Conservation (phyloP, 2,329 filamentous ascomycete genomes). For the Epichloe aotearoae region DNA sequence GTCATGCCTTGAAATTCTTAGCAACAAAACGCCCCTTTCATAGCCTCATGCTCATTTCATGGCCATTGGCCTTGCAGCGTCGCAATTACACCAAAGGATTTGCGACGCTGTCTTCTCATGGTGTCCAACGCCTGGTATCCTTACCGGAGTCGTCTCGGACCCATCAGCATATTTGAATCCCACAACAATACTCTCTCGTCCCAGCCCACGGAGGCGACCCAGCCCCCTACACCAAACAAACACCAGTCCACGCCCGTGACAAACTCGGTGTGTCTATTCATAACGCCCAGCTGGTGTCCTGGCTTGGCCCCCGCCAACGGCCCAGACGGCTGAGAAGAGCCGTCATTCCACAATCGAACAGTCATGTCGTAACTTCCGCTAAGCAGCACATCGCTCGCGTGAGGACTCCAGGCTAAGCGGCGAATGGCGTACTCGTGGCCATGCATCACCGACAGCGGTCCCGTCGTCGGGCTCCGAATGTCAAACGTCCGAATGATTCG, state of each 20-base stretch:
- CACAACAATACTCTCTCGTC: conserved; percentile 84
- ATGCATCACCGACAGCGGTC: conserved; percentile 59
- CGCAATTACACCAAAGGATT: too few relatives aligned
- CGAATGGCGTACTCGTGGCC: conserved; percentile 89
- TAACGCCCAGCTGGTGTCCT: conserved; percentile 66
- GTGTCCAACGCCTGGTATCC: not conserved
- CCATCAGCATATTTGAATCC: conserved; percentile 56
- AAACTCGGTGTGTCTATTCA: conserved; percentile 93
- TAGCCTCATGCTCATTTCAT: not conserved
- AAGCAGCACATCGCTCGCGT: conserved; percentile 75
- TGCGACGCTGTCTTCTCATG: not conserved
- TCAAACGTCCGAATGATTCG: conserved; percentile 81
- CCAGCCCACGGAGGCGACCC: conserved; percentile 92
- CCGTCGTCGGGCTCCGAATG: conserved; percentile 59
- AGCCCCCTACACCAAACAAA: conserved; percentile 85
- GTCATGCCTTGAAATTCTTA: not conserved
- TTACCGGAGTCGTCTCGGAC: conserved; percentile 9
- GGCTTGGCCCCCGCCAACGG: conserved; percentile 27
- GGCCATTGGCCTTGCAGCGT: not conserved
- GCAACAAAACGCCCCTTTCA: not conserved
- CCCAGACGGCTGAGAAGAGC: conserved; percentile 27
- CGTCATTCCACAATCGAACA: conserved; percentile 85
- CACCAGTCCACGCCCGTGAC: conserved; percentile 97
- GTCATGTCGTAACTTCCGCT: conserved; percentile 98
- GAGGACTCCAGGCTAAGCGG: conserved; percentile 80